Base-by-base conservation (phyloP, 441 rosid genomes). In the Populus hybrid region DNA sequence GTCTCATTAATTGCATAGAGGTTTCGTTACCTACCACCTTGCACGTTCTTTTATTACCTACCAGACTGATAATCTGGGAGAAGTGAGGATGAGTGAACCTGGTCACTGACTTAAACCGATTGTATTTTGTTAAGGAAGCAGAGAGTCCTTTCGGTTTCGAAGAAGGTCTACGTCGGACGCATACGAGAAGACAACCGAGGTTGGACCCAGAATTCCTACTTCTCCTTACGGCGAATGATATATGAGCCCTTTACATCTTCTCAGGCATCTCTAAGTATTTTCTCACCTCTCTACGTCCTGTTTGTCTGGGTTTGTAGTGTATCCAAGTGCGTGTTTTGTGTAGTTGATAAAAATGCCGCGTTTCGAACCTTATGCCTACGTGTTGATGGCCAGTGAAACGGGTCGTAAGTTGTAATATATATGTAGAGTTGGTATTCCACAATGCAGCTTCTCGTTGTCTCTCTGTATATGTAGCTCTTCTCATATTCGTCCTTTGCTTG, bases 221-320 rank as follows among this genome's bases (percentile, higher is more conserved):
- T 74, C 95, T 95, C 82, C 95, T 91, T 85, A 91, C 86, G 85
- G 91, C 88, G 80, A 91, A 88, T 91, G 97, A 95, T 74, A 88
- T 89, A 68, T 92, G 87, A 91, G 69, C 35, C 12, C 33, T 6
- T 23, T 31, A 1, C 18, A 20, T 16, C 26, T 35, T 69, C 2
- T 67, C 50, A 4, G 16, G 14, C 50, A 0, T 12, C 50, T 3
- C 50, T 8, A 10, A 0, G 56, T 45, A 14, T 14, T 40, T 23
- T 59, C 36, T 24, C 20, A 23, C 16, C n/a, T n/a, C 66, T 2
- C 33, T 12, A 71, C 29, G 33, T 5, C n/a, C 3, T 71, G 20
- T 71, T 35, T 28, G 40, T 71, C 24, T 40, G 40, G 16, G 38
- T 8, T 75, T n/a, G 75, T 64, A 53, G 61, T 66, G 9, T 64